A percentile compares a stretch with the other conserved stretches of the same genome.
Conservation (phyloP, 2,329 filamentous ascomycete genomes). For the Exutisphaerella laricina region DNA sequence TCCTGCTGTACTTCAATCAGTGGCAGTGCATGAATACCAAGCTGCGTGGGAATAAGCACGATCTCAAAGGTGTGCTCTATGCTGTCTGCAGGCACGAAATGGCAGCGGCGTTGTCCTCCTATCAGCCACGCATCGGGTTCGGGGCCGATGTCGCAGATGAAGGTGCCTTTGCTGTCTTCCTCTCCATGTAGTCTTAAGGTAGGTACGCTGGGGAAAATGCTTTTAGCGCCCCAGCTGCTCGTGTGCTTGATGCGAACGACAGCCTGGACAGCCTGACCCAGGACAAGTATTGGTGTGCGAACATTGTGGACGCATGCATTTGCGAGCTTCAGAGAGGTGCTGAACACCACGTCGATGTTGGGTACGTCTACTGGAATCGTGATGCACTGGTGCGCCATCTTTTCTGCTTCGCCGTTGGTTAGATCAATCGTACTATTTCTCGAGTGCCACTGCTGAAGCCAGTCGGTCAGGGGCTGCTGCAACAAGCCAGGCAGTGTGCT, state of each 20-base stretch:
- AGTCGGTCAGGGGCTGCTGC: constrained; percentile 43
- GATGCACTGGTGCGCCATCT: constrained; percentile 49
- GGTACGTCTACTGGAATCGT: constrained; percentile 88
- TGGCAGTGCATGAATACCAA: constrained; percentile 74
- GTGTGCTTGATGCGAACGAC: constrained; percentile 55
- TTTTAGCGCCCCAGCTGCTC: constrained; percentile 48
- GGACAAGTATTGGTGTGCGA: constrained; percentile 41
- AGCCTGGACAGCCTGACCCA: constrained; percentile 61
- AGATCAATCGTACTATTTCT: constrained; percentile 27
- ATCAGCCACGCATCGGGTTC: constrained; percentile 75
- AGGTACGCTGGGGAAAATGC: constrained; percentile 40
- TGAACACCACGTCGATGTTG: constrained; percentile 74
- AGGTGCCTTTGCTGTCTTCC: constrained; percentile 47
- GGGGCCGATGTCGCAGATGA: constrained; percentile 75
- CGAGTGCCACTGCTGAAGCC: constrained; percentile 54
- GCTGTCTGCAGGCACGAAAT: constrained; percentile 54
- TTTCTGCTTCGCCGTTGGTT: constrained; percentile 26
- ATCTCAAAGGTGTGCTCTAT: constrained; percentile 53
- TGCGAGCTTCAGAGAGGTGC: constrained; percentile 43
- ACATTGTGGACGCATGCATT: constrained; percentile 8
- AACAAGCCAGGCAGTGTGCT: constrained; percentile 44
- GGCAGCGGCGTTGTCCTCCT: constrained; percentile 72
- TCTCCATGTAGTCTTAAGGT: constrained; percentile 18
- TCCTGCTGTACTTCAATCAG: constrained; percentile 67
- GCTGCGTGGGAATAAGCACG: constrained; percentile 70